Evolutionary conservation across 306 rosid genomes (phyloP), one percentile per base, ranked within the genome.

Genomic region (Heteromeles arbutifolia): DNA sequence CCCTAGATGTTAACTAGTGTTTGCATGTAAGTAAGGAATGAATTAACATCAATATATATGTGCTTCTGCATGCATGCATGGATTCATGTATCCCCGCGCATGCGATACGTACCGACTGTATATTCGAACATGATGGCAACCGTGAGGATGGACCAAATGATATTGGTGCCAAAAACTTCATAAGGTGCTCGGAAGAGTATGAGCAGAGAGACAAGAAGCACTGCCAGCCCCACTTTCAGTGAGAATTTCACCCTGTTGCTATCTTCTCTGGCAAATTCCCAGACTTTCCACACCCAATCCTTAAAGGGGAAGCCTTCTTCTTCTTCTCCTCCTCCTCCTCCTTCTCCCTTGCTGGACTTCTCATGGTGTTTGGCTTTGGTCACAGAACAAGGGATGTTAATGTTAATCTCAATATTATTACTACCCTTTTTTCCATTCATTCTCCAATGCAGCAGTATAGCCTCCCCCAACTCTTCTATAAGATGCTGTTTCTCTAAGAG

Each of bases 101-200:
- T 61, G 14, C 8, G 53, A 37, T 3, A 69, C 88, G 37, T 86
- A 89, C 97, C 96, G 50, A 92, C 93, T n/a, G 93, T 92, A 67
- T 85, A 88, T 77, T 92, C 97, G 77, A 89, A 92, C 88, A 89
- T 87, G 57, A 89, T 78, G 79, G 91, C 80, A 79, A 88, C 90
- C 41, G 91, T 92, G 80, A 92, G 87, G 84, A 89, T 88, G 57
- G 97, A 87, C 97, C 97, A 92, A 65, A 92, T 80, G 84, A 88
- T 81, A 74, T 74, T 82, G 77, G 82, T 74, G 18, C 97, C 93
- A 69, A 92, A 88, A 18, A 81, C 77, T 76, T 85, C 85, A 80
- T 85, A 92, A 8, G 96, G 91, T 65, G 95, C 92, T 82, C 80
- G 73, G 69, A 88, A 81, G 26, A 89, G 87, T 57, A 76, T 78